Evolutionary conservation across 345 rosid genomes (phyloP), one percentile per base, ranked within the genome.

Genomic region (Eucalyptus rudis): DNA sequence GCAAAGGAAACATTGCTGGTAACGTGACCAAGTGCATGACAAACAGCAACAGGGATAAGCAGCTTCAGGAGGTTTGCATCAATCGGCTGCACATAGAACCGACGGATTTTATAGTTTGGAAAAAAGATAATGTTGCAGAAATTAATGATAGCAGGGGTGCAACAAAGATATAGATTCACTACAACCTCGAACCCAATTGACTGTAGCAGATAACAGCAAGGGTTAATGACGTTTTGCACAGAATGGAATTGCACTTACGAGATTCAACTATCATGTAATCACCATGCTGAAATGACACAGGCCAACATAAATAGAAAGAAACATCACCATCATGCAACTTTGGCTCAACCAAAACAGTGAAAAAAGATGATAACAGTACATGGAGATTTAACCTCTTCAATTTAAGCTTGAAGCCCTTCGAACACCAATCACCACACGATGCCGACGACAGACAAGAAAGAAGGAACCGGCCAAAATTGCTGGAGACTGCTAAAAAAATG

Each of bases 21-120:
- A 52, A 98, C 98, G 90, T 98, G 99, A 43, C 99, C 99, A 20
- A 98, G 9, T 10, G 98, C 99, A 87, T 98, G 99, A 92, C 99
- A 98, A 13, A 93, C 95, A 31, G 99, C 98, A 86, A 98, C 99
- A 27, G 98, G 99, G 76, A 95, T 95, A 93, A 98, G 92, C 87
- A 98, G 93, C 93, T 94, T 94, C 93, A 98, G 95, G 85, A 94
- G 95, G 89, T 96, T 95, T 49, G 92, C 89, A 87, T 97, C 96
- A 43, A 98, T 94, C 6, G 99, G 99, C 99, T 98, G 91, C 94
- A 91, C 79, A 89, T 36, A 56, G 17, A 59, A 54, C 66, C 68
- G 1, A 40, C 15, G 2, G 83, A 3, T 76, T 40, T 40, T 5
- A 20, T 76, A 76, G 27, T 36, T 76, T 76, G 24, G 45, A 10